These are phyloP conservation scores for Candida maris DNA, from an alignment of 805 yeast genomes.

Conservation along the genomic window DNA sequence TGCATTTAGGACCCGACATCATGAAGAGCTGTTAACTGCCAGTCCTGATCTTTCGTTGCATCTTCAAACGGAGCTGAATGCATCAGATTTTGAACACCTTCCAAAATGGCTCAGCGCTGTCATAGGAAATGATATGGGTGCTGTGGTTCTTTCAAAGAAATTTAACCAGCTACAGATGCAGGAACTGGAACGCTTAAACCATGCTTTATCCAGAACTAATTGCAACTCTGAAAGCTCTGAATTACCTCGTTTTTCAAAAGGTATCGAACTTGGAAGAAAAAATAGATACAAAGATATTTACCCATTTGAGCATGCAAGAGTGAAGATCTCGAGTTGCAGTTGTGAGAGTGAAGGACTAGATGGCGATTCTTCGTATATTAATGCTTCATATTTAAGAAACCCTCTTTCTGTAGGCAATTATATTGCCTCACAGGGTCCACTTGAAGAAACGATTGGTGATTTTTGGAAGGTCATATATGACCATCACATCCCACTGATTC, in stretches of 20 bases:
- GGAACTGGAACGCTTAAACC: slow-evolving; percentile 64
- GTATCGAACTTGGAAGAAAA: slow-evolving; percentile 76
- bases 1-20: slow-evolving; percentile 46
- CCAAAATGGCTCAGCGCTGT: slow-evolving; percentile 54
- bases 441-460: slow-evolving; percentile 67
- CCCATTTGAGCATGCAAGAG: slow-evolving; percentile 84
- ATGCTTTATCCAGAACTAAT: slow-evolving; percentile 32
- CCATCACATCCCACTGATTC: slow-evolving; percentile 58
- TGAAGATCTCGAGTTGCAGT: slow-evolving; percentile 42
- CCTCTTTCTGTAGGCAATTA: slow-evolving; percentile 41
- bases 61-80: slow-evolving; percentile 21
- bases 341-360: slow-evolving; percentile 21
- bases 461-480: slow-evolving; percentile 78
- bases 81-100: slow-evolving; percentile 27
- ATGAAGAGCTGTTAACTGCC: slow-evolving; percentile 44
- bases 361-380: slow-evolving; percentile 60
- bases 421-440: slow-evolving; percentile 91
- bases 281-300: slow-evolving; percentile 87
- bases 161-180: slow-evolving; percentile 65
- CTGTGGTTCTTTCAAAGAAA: slow-evolving; percentile 41
- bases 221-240: slow-evolving; percentile 19
- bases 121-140: slow-evolving; percentile 35
- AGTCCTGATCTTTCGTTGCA: slow-evolving; percentile 27
- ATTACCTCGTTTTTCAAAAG: slow-evolving; percentile 56
- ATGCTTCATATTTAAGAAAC: slow-evolving; percentile 71